These are phyloP conservation scores for Xylariaceae sp. DNA, from an alignment of 2,329 filamentous ascomycete species.

Conservation along the genomic window DNA sequence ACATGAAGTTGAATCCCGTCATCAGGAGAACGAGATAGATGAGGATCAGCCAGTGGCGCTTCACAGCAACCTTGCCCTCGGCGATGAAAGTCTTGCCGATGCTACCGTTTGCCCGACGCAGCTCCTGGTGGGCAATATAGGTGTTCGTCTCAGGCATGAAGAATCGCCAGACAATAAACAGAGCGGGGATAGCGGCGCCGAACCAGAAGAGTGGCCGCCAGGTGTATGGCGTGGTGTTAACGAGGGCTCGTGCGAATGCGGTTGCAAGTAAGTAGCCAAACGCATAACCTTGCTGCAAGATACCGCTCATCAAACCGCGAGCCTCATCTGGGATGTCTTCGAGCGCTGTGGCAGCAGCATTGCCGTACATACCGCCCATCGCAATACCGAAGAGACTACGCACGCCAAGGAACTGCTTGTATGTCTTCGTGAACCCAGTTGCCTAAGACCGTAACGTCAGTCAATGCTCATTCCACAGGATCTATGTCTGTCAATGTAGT, in stretches of 20 bases:
- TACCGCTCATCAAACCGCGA: slow-evolving; percentile 70
- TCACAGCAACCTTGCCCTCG: slow-evolving; percentile 75
- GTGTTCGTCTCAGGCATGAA: slow-evolving; percentile 74
- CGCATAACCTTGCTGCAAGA: slow-evolving; percentile 70
- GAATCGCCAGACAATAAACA: slow-evolving; percentile 77
- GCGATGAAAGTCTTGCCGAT: slow-evolving; percentile 65
- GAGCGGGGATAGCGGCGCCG: slow-evolving; percentile 70
- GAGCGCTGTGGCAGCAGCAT: slow-evolving; percentile 72
- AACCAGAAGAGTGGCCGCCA: slow-evolving; percentile 93
- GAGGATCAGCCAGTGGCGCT: slow-evolving; percentile 75
- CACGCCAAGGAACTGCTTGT: slow-evolving; percentile 68
- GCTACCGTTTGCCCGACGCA: slow-evolving; percentile 54
- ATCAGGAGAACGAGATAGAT: slow-evolving; percentile 81
- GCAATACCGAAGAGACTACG: slow-evolving; percentile 73
- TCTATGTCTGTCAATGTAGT: not conserved
- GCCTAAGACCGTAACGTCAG: slow-evolving; percentile 33
- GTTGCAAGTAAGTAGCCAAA: slow-evolving; percentile 61
- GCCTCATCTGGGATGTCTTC: slow-evolving; percentile 68
- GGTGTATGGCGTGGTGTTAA: slow-evolving; percentile 71
- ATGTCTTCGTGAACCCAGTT: slow-evolving; percentile 67
- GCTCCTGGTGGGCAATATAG: slow-evolving; percentile 62
- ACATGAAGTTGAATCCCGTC: slow-evolving; percentile 92
- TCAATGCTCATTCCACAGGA: not conserved
- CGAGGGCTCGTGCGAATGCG: slow-evolving; percentile 61
- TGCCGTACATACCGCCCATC: slow-evolving; percentile 79